A percentile compares a stretch with the other conserved stretches of the same genome.
phyloP scores from a whole-genome alignment of 352 stramenopile genomes.

The Thraustotheca clavata region DNA sequence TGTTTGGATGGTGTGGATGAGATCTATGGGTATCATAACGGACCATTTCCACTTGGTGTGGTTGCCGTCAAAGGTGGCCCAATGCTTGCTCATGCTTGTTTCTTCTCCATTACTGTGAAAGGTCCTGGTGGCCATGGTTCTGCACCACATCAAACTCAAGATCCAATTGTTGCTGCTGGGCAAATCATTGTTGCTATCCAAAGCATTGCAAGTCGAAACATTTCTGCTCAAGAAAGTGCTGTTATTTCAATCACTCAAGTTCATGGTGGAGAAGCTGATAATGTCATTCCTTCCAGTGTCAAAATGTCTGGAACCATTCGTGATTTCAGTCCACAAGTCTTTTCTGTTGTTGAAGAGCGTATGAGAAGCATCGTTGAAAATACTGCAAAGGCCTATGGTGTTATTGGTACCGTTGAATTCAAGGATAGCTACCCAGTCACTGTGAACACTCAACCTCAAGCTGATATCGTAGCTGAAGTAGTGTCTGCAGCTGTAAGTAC shows the following conservation, averaged over 20 bases:
- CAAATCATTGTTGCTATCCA: constrained; percentile 90
- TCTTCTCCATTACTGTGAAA: constrained; percentile 87
- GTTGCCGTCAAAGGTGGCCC: constrained; percentile 82
- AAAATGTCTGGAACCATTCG: constrained; percentile 88
- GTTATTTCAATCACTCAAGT: constrained; percentile 91
- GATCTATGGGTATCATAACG: constrained; percentile 90
- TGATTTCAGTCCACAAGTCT: constrained; percentile 83
- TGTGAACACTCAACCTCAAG: constrained; percentile 71
- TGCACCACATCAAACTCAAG: constrained; percentile 84
- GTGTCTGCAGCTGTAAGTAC: constrained; percentile 11
- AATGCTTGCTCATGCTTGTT: constrained; percentile 87
- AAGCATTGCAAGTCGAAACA: constrained; percentile 86
- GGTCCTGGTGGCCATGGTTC: constrained; percentile 91
- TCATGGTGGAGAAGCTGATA: constrained; percentile 87
- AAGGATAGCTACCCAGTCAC: constrained; percentile 61
- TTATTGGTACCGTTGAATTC: constrained; percentile 53
- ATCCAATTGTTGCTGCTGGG: constrained; percentile 87
- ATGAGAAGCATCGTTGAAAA: constrained; percentile 76
- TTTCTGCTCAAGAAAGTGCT: constrained; percentile 85
- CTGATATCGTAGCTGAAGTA: constrained; percentile 59
- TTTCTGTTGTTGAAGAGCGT: constrained; percentile 71
- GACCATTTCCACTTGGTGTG: constrained; percentile 79
- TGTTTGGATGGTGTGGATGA: constrained; percentile 75
- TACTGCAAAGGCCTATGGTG: constrained; percentile 76
- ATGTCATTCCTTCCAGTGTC: constrained; percentile 88